These are phyloP conservation scores for Fusarium sp. DNA, from an alignment of 2,329 filamentous ascomycete species.

Conservation along the genomic window DNA sequence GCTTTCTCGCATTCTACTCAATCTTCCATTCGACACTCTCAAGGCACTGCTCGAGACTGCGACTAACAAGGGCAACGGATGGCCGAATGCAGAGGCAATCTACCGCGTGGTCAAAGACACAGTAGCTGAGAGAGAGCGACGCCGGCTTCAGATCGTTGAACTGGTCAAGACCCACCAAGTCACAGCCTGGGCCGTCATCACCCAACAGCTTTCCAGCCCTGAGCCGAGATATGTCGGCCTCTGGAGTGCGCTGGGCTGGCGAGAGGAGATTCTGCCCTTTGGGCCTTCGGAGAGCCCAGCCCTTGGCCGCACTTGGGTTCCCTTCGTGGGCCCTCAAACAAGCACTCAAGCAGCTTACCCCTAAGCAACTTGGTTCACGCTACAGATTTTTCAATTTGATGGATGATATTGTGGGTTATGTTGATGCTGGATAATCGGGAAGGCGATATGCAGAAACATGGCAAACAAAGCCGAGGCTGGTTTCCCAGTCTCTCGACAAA, in stretches of 20 bases:
- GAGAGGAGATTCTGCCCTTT: constrained; percentile 56
- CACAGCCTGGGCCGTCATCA: constrained; percentile 51
- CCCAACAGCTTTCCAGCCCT: constrained; percentile 52
- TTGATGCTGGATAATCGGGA: constrained; percentile 15
- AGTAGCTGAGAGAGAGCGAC: constrained; percentile 68
- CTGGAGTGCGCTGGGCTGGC: constrained; percentile 64
- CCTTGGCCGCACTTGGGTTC: constrained; percentile 60
- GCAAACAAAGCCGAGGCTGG: constrained; percentile 11
- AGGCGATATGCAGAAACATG: background rate
- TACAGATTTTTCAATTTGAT: constrained; percentile 32
- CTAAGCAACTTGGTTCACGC: constrained; percentile 25
- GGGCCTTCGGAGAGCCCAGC: constrained; percentile 56
- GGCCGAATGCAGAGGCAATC: constrained; percentile 61
- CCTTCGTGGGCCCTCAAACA: constrained; percentile 47
- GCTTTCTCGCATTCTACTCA: constrained; percentile 75
- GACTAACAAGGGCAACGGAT: constrained; percentile 62
- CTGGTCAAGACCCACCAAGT: constrained; percentile 54
- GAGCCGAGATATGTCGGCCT: constrained; percentile 55
- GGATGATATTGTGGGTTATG: constrained; percentile 34
- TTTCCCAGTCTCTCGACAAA: background rate
- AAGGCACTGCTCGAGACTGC: constrained; percentile 73
- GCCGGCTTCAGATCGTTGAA: constrained; percentile 61
- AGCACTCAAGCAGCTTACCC: constrained; percentile 48
- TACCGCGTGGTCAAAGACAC: constrained; percentile 62
- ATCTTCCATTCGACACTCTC: constrained; percentile 75